These are phyloP conservation scores for Gossypium mustelinum DNA, from an alignment of 345 rosid species.

Conservation along the genomic window DNA sequence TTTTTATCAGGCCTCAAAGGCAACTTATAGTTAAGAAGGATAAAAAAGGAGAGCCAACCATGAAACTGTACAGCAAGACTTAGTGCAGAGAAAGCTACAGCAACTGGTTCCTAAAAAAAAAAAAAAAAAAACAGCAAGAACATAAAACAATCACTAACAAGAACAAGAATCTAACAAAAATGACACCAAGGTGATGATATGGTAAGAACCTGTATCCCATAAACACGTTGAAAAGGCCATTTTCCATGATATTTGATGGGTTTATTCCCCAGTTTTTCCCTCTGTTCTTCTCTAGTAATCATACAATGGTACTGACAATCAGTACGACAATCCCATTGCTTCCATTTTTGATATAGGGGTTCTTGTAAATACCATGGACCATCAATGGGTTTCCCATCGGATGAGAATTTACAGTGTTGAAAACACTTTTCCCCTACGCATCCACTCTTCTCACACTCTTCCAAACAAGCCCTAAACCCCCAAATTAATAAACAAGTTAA, in stretches of 20 bases:
- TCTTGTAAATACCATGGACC: conserved; percentile 89
- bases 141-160: background rate
- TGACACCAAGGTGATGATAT: background rate
- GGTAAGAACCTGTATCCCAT: conserved; percentile 60
- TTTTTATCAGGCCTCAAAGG: conserved; percentile 59
- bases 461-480: conserved; percentile 59
- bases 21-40: conserved; percentile 72
- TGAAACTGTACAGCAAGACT: conserved; percentile 80
- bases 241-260: conserved; percentile 86
- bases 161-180: background rate
- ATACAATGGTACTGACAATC: conserved; percentile 76
- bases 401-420: conserved; percentile 80
- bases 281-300: conserved; percentile 80
- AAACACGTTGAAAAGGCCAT: conserved; percentile 81
- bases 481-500: conserved; percentile 3
- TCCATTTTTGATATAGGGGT: conserved; percentile 79
- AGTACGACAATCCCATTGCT: conserved; percentile 82
- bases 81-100: conserved; percentile 76
- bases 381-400: conserved; percentile 76
- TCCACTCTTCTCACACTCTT: conserved; percentile 69
- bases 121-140: conserved; percentile 9
- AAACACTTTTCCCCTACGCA: conserved; percentile 78
- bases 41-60: conserved; percentile 86
- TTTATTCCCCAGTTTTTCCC: conserved; percentile 48
- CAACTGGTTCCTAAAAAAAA: conserved; percentile 63